Evolutionary conservation across 805 yeast genomes (phyloP), one percentile per base, ranked within the genome.

Genomic region (Brettanomyces naardenensis): DNA sequence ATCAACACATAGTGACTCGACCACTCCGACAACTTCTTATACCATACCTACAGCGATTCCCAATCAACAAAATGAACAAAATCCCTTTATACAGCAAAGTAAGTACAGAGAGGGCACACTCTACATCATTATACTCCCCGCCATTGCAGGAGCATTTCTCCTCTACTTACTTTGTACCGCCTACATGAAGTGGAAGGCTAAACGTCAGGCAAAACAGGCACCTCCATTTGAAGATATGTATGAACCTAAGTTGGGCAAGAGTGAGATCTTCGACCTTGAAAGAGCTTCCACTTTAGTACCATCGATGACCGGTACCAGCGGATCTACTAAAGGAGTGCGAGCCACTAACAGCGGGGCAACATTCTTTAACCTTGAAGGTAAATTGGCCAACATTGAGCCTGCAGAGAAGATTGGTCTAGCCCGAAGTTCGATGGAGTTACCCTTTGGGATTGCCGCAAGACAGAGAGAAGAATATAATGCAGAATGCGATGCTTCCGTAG

Each of bases 61-160:
- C 3, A 38, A 28, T 20, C 40, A 40, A 17, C 11, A 43, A 3
- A 42, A 36, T 9, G 18, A 7, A 2, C n/a, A 31, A 5, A 56
- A 53, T 32, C 60, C 59, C 4, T 56, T 47, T 33, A 33, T 56
- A n/a, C 44, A 42, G 11, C 38, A 43, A 4, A 39, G 48, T 3
- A 29, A 39, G 1, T 44, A 36, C 17, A 34, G 37, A 15, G 53
- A 54, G 36, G 60, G 58, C 1, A 51, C 59, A 0, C 44, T 56
- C n/a, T 56, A 55, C 31, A 34, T 45, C 13, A 54, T 55, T 5
- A 39, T 53, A 10, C 41, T 52, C 2, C 61, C 61, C 1, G 48
- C 53, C 1, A 39, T 56, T n/a, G 51, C 42, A 1, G 53, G 43
- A 2, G 29, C 50, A 6, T 34, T 56, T 13, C 23, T 55, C 2